Evolutionary conservation across 371 early-diverging fungal genomes (phyloP), one percentile per base, ranked within the genome.

Genomic region (Thermomucor indicae-seudaticae): DNA sequence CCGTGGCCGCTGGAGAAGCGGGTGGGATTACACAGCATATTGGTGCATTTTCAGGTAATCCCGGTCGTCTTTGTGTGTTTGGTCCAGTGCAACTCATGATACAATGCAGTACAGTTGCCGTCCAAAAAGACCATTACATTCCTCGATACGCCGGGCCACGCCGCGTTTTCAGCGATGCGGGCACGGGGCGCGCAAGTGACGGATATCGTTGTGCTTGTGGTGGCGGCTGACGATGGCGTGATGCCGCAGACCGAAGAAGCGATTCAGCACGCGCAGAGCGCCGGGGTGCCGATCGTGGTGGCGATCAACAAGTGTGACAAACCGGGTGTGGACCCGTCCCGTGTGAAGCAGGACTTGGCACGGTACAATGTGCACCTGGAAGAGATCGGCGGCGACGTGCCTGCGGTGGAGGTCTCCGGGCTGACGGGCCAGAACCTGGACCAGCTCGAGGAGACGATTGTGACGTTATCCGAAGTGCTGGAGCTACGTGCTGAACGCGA

Each of bases 1-100:
- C 93, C 0, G 90, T 96, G 7, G 96, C 93, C 16, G 89, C 90
- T 12, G 82, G 85, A n/a, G 98, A 97, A 75, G 92, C 93, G 2
- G 97, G 98, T 24, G 96, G 97, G 4, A 97, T 97, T 56, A 97
- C 98, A 0, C 97, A 97, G 62, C 97, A 97, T 61, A 96, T 97
- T 72, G 97, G 98, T 52, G 96, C 96, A 24, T 96, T 96, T 60
- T 88, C 89, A n/a, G 93, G 90, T 55, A 64, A 39, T 38, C n/a
- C n/a, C n/a, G n/a, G n/a, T n/a, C n/a, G n/a, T n/a, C 14, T 32
- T 32, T 32, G 14, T 32, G 7, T 7, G 14, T 50, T 12, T 19
- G 43, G 43, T 7, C 19, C 6, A 25, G 22, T 6, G 24, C 6
- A 14, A 6, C 23, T 42, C 14, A 23, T 23, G 5, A 6, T 42